Conservation (phyloP, 2,329 filamentous ascomycete species). For the Neopestalotiopsis sp. region DNA sequence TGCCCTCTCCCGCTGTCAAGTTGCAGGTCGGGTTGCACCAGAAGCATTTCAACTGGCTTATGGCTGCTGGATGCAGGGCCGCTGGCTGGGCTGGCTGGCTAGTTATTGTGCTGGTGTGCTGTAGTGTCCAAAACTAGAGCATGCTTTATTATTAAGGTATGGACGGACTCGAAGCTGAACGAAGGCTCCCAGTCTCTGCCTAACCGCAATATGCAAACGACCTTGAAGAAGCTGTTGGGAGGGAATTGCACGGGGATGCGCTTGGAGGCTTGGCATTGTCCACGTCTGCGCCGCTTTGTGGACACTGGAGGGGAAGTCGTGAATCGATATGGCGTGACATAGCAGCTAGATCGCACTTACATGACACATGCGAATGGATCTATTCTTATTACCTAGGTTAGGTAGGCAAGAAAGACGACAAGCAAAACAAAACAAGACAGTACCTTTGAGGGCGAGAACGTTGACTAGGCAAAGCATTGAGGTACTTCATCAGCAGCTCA, state of each 20-base stretch:
- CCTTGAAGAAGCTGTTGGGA: not conserved
- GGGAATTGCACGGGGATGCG: constrained; percentile 1
- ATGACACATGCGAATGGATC: not conserved
- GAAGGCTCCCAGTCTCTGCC: no score
- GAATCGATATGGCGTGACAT: not conserved
- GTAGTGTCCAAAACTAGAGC: not conserved
- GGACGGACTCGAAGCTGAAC: no score
- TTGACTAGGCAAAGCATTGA: no score
- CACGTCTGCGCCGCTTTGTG: not conserved
- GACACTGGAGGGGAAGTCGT: not conserved
- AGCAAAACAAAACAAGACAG: not conserved
- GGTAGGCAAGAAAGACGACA: not conserved
- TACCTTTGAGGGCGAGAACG: not conserved
- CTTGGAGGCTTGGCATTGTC: not conserved
- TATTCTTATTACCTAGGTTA: not conserved
- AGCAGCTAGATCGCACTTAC: not conserved
- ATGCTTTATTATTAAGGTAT: not conserved
- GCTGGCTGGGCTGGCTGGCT: not conserved
- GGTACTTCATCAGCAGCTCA: no score
- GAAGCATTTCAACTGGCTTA: not conserved
- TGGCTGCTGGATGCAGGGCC: not conserved
- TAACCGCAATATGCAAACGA: not conserved
- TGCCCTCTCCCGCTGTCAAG: not conserved
- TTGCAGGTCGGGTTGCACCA: constrained; percentile 1
- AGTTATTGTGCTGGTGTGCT: not conserved